These are phyloP conservation scores for Imleria badia DNA, from an alignment of 768 basidiomycete genomes.

Conservation along the genomic window DNA sequence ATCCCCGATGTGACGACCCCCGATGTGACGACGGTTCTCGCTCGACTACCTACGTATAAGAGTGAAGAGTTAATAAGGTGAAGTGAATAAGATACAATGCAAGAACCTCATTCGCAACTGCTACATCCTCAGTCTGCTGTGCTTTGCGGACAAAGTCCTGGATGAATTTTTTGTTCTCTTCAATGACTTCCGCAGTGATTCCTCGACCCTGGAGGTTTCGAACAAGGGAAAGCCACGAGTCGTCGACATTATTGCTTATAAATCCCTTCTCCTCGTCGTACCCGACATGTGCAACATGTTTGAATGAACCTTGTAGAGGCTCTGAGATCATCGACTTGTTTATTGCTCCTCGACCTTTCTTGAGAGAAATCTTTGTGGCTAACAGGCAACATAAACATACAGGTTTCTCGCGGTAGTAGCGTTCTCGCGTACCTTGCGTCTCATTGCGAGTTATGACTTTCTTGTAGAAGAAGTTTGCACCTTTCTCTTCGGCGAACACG, in stretches of 20 bases:
- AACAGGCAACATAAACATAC: constrained; percentile 4
- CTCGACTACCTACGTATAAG: no score
- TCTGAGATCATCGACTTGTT: constrained; percentile 92
- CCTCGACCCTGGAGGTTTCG: constrained; percentile 63
- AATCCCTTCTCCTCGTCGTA: constrained; percentile 87
- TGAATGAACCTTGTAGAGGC: constrained; percentile 75
- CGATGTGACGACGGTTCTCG: no score
- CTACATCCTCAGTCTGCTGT: constrained; percentile 30
- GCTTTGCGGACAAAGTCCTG: constrained; percentile 68
- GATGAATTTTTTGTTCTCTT: constrained; percentile 86
- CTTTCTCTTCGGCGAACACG: constrained; percentile 83
- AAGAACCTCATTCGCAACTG: no score
- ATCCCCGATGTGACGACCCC: no score
- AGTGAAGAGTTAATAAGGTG: no score
- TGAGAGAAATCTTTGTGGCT: constrained; percentile 46
- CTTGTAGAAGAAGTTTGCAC: constrained; percentile 84
- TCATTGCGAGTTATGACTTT: constrained; percentile 73
- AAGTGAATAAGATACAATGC: no score
- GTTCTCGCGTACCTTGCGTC: constrained; percentile 45
- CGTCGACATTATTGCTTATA: constrained; percentile 82
- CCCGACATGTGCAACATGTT: constrained; percentile 94
- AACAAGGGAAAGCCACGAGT: constrained; percentile 81
- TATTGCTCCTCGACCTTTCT: constrained; percentile 68
- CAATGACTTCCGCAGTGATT: constrained; percentile 65
- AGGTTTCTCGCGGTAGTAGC: background rate